Conservation (phyloP, 2,329 filamentous ascomycete genomes). For the Daldinia sp. region DNA sequence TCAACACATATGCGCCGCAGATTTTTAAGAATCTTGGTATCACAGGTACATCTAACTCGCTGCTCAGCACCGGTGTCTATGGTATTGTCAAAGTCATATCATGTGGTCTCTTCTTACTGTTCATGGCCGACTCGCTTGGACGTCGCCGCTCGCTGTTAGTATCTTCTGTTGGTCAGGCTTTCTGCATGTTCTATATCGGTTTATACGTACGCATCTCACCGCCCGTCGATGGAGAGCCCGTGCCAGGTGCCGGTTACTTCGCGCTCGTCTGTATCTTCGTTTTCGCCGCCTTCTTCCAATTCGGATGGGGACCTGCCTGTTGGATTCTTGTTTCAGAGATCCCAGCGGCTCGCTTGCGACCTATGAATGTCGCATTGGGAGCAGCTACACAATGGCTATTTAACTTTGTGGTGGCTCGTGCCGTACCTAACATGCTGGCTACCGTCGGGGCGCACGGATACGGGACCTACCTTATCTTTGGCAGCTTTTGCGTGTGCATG, state of each 20-base stretch:
- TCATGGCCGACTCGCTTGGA: conserved; percentile 71
- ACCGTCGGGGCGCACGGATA: conserved; percentile 54
- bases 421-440: conserved; percentile 73
- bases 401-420: conserved; percentile 73
- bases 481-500: conserved; percentile 72
- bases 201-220: conserved; percentile 71
- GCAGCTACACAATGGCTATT: conserved; percentile 74
- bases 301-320: conserved; percentile 74
- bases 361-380: conserved; percentile 68
- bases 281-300: conserved; percentile 75
- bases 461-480: conserved; percentile 73
- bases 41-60: conserved; percentile 62
- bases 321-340: conserved; percentile 76
- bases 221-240: conserved; percentile 60
- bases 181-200: conserved; percentile 75
- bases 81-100: conserved; percentile 72
- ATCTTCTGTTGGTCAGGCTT: conserved; percentile 70
- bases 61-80: conserved; percentile 73
- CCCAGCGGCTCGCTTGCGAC: conserved; percentile 66
- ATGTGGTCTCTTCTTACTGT: conserved; percentile 68
- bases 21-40: conserved; percentile 54
- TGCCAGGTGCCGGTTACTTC: conserved; percentile 72
- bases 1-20: conserved; percentile 53
- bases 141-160: conserved; percentile 67
- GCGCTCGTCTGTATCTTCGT: conserved; percentile 76